Evolutionary conservation across 1,139 yeast species (phyloP).

Genomic region (Saccharomyces hybrid): DNA sequence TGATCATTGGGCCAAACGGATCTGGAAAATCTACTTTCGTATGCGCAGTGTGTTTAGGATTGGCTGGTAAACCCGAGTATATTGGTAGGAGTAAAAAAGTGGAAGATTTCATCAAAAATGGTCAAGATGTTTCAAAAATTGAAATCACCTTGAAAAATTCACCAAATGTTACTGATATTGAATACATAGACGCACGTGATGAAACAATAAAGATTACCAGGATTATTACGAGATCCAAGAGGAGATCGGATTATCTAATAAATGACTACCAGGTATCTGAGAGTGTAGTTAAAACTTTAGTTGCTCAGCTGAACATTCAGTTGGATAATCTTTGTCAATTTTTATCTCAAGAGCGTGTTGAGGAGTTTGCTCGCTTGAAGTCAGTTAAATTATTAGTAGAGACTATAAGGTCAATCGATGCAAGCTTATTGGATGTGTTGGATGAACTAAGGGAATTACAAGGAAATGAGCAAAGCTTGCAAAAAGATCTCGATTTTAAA

Average conservation of each 20-base stretch:
- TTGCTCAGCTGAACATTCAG: conserved; percentile 61
- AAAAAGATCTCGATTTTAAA: conserved; percentile 28
- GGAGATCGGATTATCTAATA: conserved; percentile 54
- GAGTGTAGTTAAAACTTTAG: conserved; percentile 39
- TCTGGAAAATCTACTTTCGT: conserved; percentile 93
- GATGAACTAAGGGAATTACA: conserved; percentile 53
- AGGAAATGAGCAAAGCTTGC: conserved; percentile 39
- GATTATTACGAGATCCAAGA: conserved; percentile 36
- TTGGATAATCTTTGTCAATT: conserved; percentile 90
- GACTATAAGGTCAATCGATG: conserved; percentile 75
- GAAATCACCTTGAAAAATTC: conserved; percentile 57
- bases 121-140: conserved; percentile 48
- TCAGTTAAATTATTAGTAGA: conserved; percentile 69
- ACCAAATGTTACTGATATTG: conserved; percentile 31
- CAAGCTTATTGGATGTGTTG: conserved; percentile 38
- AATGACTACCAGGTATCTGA: conserved; percentile 43
- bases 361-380: conserved; percentile 78
- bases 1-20: conserved; percentile 97
- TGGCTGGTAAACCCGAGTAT: conserved; percentile 72
- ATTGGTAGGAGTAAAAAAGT: conserved; percentile 70
- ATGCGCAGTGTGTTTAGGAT: conserved; percentile 86
- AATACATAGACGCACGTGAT: conserved; percentile 15
- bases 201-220: conserved; percentile 40
- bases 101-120: conserved; percentile 70
- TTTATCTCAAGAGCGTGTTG: conserved; percentile 90